A percentile compares a stretch with the other conserved stretches of the same genome.
Evolutionary conservation across 1,284 basidiomycete species (phyloP).

Genomic region (Tilletia caries): DNA sequence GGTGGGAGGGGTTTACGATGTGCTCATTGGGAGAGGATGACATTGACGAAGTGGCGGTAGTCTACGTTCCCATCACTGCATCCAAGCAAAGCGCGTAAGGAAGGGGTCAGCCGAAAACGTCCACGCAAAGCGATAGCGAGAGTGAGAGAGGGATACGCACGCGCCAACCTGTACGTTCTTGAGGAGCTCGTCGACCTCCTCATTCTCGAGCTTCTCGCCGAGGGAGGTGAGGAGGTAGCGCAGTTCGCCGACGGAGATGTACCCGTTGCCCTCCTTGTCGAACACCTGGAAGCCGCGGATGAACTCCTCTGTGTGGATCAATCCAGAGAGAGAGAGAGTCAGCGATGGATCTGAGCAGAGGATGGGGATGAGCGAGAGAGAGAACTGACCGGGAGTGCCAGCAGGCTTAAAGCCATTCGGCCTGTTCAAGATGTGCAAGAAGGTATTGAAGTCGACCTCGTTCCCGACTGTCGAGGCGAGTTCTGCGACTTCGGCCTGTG

Average conservation of each 20-base stretch:
- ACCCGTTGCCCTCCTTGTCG: constrained; percentile 95
- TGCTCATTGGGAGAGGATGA: constrained; percentile 63
- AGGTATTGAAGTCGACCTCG: constrained; percentile 67
- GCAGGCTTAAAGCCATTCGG: constrained; percentile 93
- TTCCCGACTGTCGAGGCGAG: constrained; percentile 70
- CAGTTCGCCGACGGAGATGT: constrained; percentile 85
- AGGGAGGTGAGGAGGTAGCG: constrained; percentile 92
- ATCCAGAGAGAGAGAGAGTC: no score
- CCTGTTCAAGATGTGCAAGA: constrained; percentile 83
- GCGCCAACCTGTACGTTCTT: constrained; percentile 85
- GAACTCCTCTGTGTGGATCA: constrained; percentile 74
- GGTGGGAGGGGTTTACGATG: background rate
- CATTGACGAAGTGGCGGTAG: constrained; percentile 91
- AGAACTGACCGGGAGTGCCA: constrained; percentile 27
- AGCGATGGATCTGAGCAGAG: no score
- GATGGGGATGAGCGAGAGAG: no score
- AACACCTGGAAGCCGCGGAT: constrained; percentile 99
- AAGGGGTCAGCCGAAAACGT: no score
- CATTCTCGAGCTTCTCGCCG: constrained; percentile 95
- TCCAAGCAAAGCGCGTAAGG: background rate
- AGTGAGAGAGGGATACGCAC: constrained; percentile 60
- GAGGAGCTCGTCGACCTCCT: constrained; percentile 94
- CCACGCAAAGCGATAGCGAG: background rate
- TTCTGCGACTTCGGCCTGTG: constrained; percentile 88
- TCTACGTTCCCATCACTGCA: constrained; percentile 90